Base-by-base conservation (phyloP, 2,329 filamentous ascomycete genomes). In the Arthrobotrys pseudoclavata region DNA sequence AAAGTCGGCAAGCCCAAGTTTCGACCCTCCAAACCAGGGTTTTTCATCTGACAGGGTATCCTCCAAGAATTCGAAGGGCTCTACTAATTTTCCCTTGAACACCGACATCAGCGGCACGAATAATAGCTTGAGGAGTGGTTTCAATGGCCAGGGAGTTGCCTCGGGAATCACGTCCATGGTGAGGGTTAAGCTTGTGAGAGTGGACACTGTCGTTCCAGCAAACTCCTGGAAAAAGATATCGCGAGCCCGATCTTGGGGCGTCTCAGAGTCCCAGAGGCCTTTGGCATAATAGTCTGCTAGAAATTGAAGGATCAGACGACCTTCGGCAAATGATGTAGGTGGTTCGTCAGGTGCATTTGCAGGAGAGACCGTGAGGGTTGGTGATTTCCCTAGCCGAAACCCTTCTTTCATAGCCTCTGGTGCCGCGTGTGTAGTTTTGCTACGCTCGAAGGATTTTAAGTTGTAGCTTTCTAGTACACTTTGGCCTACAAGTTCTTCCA, bases 381-480 rank as follows among this genome's bases (percentile, higher is more conserved):
- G 74, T 1, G 74, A 66, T n/a, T 53, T 77, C 31, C 67, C 74
- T 5, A 77, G 24, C 24, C 74, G 67, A 18, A 77, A 77, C 1
- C 74, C 74, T 68, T 77, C 74, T 47, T 67, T 71, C 74, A 77
- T 67, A 48, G 66, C 67, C 6, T 60, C 60, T 15, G 74, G 74
- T 5, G 74, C 74, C 31, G 55, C 20, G 22, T 52, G 53, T 6
- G 26, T 60, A 9, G 52, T 57, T 34, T 57, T 57, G 18, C 22
- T 40, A 3, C 74, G 74, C 26, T 57, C 57, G 45, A 60, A 77
- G 1, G 48, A 18, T 24, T 77, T 77, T 4, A 77, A 18, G 31
- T 71, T 67, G 47, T 77, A 77, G 24, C 31, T 68, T 31, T 77
- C 67, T n/a, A 77, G 52, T 7, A 68, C 47, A n/a, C 48, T 55